These are phyloP conservation scores for Wallacemonas rigidus DNA, from an alignment of 208 protist species.

Conservation along the genomic window DNA sequence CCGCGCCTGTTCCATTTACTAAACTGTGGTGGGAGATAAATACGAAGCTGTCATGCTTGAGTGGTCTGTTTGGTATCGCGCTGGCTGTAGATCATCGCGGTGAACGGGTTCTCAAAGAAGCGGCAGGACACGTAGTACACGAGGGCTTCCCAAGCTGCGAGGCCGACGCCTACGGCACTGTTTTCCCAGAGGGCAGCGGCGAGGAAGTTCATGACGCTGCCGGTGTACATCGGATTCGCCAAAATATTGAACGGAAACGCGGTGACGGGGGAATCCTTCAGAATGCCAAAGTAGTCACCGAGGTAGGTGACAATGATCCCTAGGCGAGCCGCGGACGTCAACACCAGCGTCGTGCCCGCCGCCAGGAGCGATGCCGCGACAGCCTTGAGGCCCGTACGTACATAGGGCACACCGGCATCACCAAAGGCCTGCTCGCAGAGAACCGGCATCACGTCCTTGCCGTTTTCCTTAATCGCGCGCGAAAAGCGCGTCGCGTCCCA, in stretches of 20 bases:
- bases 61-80: background rate
- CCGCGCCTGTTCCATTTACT: no score
- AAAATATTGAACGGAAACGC: constrained; percentile 94
- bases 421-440: constrained; percentile 7
- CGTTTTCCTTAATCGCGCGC: constrained; percentile 55
- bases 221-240: constrained; percentile 94
- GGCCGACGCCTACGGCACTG: constrained; percentile 67
- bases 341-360: constrained; percentile 70
- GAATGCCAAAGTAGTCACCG: constrained; percentile 95
- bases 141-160: constrained; percentile 71
- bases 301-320: constrained; percentile 94
- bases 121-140: constrained; percentile 84
- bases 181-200: constrained; percentile 65
- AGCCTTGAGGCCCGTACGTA: constrained; percentile 18
- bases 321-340: constrained; percentile 66
- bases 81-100: constrained; percentile 81
- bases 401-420: background rate
- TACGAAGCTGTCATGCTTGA: background rate
- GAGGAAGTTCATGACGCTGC: constrained; percentile 89
- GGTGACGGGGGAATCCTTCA: constrained; percentile 85
- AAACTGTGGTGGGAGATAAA: no score
- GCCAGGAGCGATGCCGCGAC: constrained; percentile 45
- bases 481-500: constrained; percentile 78
- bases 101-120: constrained; percentile 93
- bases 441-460: constrained; percentile 30